phyloP scores from a whole-genome alignment of 768 basidiomycete species.

The Termitomyces sp. region DNA sequence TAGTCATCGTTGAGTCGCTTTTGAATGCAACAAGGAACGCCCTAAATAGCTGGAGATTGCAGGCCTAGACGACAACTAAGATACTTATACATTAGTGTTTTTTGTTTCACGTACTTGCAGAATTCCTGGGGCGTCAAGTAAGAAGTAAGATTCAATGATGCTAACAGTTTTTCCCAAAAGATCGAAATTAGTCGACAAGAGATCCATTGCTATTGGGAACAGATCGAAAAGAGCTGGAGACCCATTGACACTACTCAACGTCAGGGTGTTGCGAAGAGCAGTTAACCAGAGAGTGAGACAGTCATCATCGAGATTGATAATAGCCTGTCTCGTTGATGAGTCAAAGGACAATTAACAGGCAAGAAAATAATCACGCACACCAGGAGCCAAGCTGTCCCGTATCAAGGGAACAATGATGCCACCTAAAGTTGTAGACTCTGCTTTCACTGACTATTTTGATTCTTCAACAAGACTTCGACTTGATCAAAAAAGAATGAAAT shows the following conservation, averaged over 20 bases:
- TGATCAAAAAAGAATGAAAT: background rate
- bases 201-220: constrained; percentile 54
- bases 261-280: constrained; percentile 59
- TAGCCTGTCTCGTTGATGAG: constrained; percentile 35
- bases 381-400: constrained; percentile 55
- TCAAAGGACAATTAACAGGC: background rate
- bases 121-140: constrained; percentile 61
- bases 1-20: constrained; percentile 34
- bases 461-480: background rate
- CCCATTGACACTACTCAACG: constrained; percentile 42
- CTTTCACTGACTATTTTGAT: constrained; percentile 52
- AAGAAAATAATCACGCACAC: constrained; percentile 29
- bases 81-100: background rate
- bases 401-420: constrained; percentile 59
- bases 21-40: constrained; percentile 49
- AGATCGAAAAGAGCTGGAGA: constrained; percentile 53
- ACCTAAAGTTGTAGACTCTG: constrained; percentile 50
- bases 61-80: constrained; percentile 31
- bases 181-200: constrained; percentile 68
- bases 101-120: constrained; percentile 45
- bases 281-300: constrained; percentile 70
- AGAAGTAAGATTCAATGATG: constrained; percentile 72
- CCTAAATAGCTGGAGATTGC: constrained; percentile 50
- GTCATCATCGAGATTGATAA: constrained; percentile 74
- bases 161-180: constrained; percentile 60